Base-by-base conservation (phyloP, 2,329 filamentous ascomycete species). In the Sphaerulina vaccinii region DNA sequence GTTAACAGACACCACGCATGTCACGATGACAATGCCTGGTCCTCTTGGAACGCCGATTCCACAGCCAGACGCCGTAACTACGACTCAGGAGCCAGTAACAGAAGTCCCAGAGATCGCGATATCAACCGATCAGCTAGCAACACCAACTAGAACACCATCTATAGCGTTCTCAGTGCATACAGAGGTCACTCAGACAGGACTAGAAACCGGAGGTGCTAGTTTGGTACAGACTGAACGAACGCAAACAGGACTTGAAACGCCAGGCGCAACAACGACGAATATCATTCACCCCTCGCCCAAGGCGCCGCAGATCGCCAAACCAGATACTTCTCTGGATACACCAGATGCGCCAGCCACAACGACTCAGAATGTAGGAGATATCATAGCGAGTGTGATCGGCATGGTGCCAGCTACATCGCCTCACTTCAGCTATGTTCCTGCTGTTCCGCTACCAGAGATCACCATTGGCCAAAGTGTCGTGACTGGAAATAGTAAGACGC, bases 401-500 rank as follows among this genome's bases (percentile, higher is more conserved):
- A 36, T 52, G 11, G 38, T 40, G 7, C 43, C 42, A 35, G 5
- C 32, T 5, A 15, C 11, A 35, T 5, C 5, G 32, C 5, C 13
- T 35, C 6, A 11, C 13, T 11, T 5, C 16, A 15, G 5, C 13
- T 11, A 7, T 35, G 32, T 35, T n/a, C 32, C 32, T 35, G 16
- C 38, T 21, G 33, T 18, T 0, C 38, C 46, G 10, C 52, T 32
- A 13, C 19, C 46, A 11, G 46, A 36, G 3, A 39, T 56, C 5
- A 52, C 52, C 5, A 21, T 52, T 6, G 53, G 39, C n/a, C 38
- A 24, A 16, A 33, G 5, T 8, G 39, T 48, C 5, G 18, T 56
- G 65, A 62, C 47, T 3, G 51, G 48, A 9, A 40, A 55, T 35
- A 27, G 37, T 8, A 42, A 43, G 21, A 49, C 47, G 1, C 22